Conservation (phyloP, 169 alveolate species). For the Plasmodium gallinaceum region DNA sequence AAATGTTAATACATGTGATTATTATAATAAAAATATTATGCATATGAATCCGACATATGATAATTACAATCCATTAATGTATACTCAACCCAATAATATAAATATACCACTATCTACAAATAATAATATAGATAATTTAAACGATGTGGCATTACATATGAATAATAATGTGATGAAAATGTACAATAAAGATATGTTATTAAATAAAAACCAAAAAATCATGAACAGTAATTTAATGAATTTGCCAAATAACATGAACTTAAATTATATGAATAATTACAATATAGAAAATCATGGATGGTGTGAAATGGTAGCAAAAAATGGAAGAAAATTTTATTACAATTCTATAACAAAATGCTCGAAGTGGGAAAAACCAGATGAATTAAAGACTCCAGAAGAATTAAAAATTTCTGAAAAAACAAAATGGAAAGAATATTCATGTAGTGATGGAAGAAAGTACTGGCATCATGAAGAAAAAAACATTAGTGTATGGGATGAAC, state of each 20-base stretch:
- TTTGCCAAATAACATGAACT: not conserved
- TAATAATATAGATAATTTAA: constrained; percentile 3
- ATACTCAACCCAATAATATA: constrained; percentile 39
- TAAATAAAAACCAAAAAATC: constrained; percentile 26
- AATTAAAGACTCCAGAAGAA: constrained; percentile 82
- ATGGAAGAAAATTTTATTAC: constrained; percentile 87
- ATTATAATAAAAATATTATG: constrained; percentile 33
- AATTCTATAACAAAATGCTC: constrained; percentile 85
- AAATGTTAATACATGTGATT: constrained; percentile 37
- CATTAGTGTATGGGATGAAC: constrained; percentile 82
- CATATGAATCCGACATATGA: constrained; percentile 46
- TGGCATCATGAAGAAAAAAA: constrained; percentile 75
- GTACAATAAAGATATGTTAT: constrained; percentile 38
- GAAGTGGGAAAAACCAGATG: constrained; percentile 89
- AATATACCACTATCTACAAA: constrained; percentile 48
- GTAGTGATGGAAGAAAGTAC: constrained; percentile 73
- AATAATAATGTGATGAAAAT: constrained; percentile 54
- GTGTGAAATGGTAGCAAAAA: constrained; percentile 87
- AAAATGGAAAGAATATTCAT: constrained; percentile 78
- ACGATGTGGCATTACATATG: constrained; percentile 28
- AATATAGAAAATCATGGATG: constrained; percentile 78
- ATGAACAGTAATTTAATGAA: constrained; percentile 25
- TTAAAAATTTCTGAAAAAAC: constrained; percentile 78
- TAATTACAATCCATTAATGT: constrained; percentile 35
- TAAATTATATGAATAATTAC: constrained; percentile 22